Percentiles rank a stretch among this genome's conserved stretches.
Evolutionary conservation across 31 red algal species (phyloP).

Genomic region (Odonthalia washingtoniensis): DNA sequence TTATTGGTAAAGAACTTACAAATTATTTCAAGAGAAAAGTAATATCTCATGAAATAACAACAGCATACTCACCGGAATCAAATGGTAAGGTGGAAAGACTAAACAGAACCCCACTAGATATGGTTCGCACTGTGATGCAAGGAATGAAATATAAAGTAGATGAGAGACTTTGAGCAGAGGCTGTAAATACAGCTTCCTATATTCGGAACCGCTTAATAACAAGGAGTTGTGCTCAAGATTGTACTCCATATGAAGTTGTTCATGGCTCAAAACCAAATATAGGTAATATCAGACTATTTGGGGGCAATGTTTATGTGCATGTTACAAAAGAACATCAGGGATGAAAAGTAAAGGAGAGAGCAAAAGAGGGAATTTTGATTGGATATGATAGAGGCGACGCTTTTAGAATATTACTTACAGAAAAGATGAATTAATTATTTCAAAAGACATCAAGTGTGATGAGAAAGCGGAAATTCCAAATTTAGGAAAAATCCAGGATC

Average conservation of each 20-base stretch:
- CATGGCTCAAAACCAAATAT: background rate
- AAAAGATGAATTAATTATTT: background rate
- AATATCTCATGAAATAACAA: conserved; percentile 21
- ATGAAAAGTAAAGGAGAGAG: conserved; percentile 14
- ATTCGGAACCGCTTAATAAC: too few relatives aligned
- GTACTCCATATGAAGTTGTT: conserved; percentile 24
- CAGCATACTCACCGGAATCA: too few relatives aligned
- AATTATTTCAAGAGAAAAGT: background rate
- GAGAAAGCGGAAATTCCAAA: background rate
- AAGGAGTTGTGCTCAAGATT: too few relatives aligned
- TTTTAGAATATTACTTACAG: conserved; percentile 4
- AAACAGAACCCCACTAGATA: too few relatives aligned
- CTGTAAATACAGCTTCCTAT: too few relatives aligned
- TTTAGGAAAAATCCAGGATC: background rate
- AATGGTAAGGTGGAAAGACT: too few relatives aligned
- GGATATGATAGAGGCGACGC: conserved; percentile 23
- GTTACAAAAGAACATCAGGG: background rate
- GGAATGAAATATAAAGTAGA: too few relatives aligned
- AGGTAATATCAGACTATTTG: conserved; percentile 28
- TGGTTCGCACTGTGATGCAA: too few relatives aligned
- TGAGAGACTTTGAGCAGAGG: too few relatives aligned
- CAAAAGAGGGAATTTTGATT: conserved; percentile 17
- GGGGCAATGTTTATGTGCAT: conserved; percentile 9
- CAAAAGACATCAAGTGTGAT: background rate
- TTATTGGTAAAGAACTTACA: background rate